Evolutionary conservation across 768 basidiomycete genomes (phyloP), one percentile per base, ranked within the genome.

Genomic region (Hygrocybe punicea): DNA sequence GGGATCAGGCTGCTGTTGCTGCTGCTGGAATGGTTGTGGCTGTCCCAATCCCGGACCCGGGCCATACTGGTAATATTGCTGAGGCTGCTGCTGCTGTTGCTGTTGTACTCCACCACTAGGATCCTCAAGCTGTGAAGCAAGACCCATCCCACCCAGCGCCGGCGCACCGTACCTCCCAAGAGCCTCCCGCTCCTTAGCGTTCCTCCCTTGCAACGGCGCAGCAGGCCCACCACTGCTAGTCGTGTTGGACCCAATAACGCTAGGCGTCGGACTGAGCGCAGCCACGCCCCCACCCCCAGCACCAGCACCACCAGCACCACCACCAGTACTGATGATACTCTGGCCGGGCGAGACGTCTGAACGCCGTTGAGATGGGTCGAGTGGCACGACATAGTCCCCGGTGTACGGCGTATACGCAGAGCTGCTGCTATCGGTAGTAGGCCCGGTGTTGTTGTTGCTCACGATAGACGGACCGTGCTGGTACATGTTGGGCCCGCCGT

Each of bases 181-280:
- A 2, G 58, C 58, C 39, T 59, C 58, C 11, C 58, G 44, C 53
- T 59, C 45, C 25, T 59, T 59, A 1, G 45, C 53, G 16, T 35
- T 55, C 13, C 53, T 23, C 45, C 29, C 24, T 14, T 24, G 8
- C 17, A 53, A n/a, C 9, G 36, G 25, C 19, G 33, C n/a, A 17
- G 24, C 23, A 13, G 45, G n/a, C 21, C 17, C 57, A 42, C 35
- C 40, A 35, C 36, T 46, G 49, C 29, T 58, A 46, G 42, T 36
- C 39, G 50, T 51, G 40, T 48, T 24, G 49, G 36, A 21, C 25
- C 17, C 34, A 11, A 19, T 16, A 13, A n/a, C n/a, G 24, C 50
- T 58, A 11, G 16, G 19, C 14, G 53, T 55, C 39, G 55, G 44
- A 21, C 55, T 45, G 23, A 45, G 44, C 23, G 51, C 35, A 14